A percentile compares a stretch with the other conserved stretches of the same genome.
Conservation (phyloP, 83 land plant genomes). For the Diphasiastrum complanatum region DNA sequence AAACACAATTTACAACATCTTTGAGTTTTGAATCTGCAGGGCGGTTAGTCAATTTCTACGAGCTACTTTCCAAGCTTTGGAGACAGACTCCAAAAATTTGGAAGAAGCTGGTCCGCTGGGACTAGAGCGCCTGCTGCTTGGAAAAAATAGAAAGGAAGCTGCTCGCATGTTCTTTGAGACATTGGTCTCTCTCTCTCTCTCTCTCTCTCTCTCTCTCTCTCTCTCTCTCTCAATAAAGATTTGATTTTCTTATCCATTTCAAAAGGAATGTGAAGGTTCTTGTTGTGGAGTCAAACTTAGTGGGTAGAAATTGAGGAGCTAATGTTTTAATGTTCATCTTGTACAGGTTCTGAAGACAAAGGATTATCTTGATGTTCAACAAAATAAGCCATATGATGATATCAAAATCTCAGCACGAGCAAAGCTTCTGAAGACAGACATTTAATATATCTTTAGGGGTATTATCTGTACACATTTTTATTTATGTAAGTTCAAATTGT, state of each 20-base stretch:
- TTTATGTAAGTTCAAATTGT: too few relatives aligned
- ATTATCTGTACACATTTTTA: too few relatives aligned
- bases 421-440: conserved; percentile 51
- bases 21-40: too few relatives aligned
- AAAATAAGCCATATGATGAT: conserved; percentile 36
- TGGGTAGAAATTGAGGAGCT: too few relatives aligned
- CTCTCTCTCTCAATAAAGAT: neutral
- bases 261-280: too few relatives aligned
- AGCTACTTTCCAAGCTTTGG: conserved; percentile 17
- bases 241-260: too few relatives aligned
- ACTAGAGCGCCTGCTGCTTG: conserved; percentile 28
- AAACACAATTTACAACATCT: too few relatives aligned
- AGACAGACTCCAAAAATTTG: neutral
- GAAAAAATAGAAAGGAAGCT: conserved; percentile 35
- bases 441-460: conserved; percentile 22
- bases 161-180: conserved; percentile 48
- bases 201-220: neutral
- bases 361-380: conserved; percentile 56
- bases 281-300: too few relatives aligned
- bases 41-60: conserved; percentile 30
- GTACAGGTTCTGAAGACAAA: conserved; percentile 58
- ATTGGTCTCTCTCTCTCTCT: conserved; percentile 14
- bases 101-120: conserved; percentile 15
- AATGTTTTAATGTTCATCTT: too few relatives aligned
- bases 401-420: conserved; percentile 35